Conservation (phyloP, 2,329 filamentous ascomycete genomes). For the Albifimbria verrucaria region DNA sequence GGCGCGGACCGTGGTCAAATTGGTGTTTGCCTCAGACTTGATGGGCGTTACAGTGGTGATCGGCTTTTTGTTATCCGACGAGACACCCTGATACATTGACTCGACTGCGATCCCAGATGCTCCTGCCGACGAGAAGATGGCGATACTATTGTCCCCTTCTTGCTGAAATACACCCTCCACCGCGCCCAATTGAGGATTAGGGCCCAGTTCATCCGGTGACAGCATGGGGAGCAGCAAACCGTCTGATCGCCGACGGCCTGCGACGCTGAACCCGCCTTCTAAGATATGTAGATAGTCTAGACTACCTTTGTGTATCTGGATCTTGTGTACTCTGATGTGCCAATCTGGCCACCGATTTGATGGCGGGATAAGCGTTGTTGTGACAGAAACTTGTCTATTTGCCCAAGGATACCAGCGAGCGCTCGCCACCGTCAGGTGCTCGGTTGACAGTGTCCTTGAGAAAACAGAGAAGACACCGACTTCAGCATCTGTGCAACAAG, state of each 20-base stretch:
- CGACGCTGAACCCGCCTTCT: neutral
- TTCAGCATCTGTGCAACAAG: slow-evolving; percentile 9
- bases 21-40: neutral
- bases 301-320: slow-evolving; percentile 3
- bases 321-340: slow-evolving; percentile 16
- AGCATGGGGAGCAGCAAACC: neutral
- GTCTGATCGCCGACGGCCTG: neutral
- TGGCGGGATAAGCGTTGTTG: slow-evolving; percentile 16
- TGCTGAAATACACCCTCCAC: neutral
- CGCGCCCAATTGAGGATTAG: neutral
- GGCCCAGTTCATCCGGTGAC: neutral
- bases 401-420: slow-evolving; percentile 19
- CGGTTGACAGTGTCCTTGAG: neutral
- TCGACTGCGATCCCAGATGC: neutral
- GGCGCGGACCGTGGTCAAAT: neutral
- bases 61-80: neutral
- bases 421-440: neutral
- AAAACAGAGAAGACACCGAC: slow-evolving; percentile 8
- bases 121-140: neutral
- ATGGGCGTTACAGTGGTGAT: neutral
- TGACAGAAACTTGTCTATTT: slow-evolving; percentile 10
- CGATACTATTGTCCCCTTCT: neutral
- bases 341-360: slow-evolving; percentile 18
- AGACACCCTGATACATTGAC: neutral
- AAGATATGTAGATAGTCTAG: neutral